Conservation (phyloP, 2,329 filamentous ascomycete genomes). For the Diaporthe helianthi region DNA sequence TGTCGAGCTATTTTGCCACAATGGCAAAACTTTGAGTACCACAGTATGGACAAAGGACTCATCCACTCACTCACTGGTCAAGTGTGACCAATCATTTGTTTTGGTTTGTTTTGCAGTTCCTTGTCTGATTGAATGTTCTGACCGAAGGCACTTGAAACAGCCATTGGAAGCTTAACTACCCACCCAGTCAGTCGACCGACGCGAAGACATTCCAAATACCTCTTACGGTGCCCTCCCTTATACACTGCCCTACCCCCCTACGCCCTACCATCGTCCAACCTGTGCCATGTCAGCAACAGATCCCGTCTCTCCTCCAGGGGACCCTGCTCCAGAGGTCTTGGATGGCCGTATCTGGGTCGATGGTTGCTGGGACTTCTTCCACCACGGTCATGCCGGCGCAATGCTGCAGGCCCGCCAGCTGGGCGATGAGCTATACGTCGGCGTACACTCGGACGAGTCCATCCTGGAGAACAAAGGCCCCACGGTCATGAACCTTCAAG, state of each 20-base stretch:
- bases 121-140: too few relatives aligned
- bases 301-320: slow-evolving; percentile 48
- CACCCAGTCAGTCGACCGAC: not conserved
- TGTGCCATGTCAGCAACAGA: slow-evolving; percentile 37
- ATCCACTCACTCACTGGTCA: not conserved
- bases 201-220: not conserved
- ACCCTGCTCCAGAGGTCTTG: slow-evolving; percentile 61
- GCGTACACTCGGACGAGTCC: slow-evolving; percentile 93
- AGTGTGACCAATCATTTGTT: not conserved
- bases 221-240: not conserved
- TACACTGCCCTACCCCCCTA: not conserved
- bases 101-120: not conserved
- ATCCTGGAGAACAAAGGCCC: slow-evolving; percentile 98
- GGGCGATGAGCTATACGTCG: slow-evolving; percentile 86
- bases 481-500: slow-evolving; percentile 92
- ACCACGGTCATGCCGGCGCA: slow-evolving; percentile 86
- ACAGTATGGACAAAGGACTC: not conserved
- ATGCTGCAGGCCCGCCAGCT: slow-evolving; percentile 95
- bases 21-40: too few relatives aligned
- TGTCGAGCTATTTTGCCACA: slow-evolving; percentile 2
- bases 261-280: not conserved
- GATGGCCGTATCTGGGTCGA: slow-evolving; percentile 93
- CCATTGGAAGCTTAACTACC: not conserved
- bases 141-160: slow-evolving; percentile 9
- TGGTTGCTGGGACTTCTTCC: slow-evolving; percentile 97